Evolutionary conservation across 2,329 filamentous ascomycete genomes (phyloP).

Genomic region (Colletotrichum aenigma): DNA sequence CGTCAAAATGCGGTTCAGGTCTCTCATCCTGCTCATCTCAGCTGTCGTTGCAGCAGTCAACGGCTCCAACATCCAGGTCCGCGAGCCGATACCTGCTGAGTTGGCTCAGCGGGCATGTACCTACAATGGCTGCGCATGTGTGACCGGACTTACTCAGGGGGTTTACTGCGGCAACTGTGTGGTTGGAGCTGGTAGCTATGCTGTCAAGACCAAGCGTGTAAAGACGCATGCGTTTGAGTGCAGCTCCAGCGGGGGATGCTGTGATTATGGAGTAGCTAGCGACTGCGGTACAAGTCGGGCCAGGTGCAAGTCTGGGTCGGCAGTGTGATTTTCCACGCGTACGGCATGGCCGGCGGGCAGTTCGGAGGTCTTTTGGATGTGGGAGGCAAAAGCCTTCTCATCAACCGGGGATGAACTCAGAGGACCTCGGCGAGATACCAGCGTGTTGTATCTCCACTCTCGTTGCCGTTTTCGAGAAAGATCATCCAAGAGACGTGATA

Average conservation of each 20-base stretch:
- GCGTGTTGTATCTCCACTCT: background rate
- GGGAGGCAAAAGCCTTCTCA: background rate
- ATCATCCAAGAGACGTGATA: background rate
- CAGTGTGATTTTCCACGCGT: background rate
- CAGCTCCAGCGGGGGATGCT: constrained; percentile 23
- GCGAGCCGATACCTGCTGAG: constrained; percentile 3
- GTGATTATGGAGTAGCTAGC: constrained; percentile 22
- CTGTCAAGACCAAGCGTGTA: constrained; percentile 25
- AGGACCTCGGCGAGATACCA: background rate
- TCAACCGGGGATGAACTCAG: background rate
- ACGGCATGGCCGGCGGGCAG: background rate
- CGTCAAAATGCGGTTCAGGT: background rate
- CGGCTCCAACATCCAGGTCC: background rate
- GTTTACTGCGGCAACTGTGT: constrained; percentile 26
- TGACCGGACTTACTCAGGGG: constrained; percentile 20
- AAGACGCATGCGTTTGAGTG: constrained; percentile 25
- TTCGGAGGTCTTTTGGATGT: background rate
- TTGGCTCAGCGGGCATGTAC: constrained; percentile 20
- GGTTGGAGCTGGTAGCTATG: constrained; percentile 23
- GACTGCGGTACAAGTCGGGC: constrained; percentile 19
- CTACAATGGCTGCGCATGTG: constrained; percentile 24
- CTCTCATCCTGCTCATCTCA: background rate
- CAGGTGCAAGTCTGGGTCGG: constrained; percentile 1
- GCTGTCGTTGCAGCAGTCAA: background rate
- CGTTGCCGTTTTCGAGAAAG: background rate